phyloP scores from a whole-genome alignment of 1,139 yeast species.

The Geotrichum candidum region DNA sequence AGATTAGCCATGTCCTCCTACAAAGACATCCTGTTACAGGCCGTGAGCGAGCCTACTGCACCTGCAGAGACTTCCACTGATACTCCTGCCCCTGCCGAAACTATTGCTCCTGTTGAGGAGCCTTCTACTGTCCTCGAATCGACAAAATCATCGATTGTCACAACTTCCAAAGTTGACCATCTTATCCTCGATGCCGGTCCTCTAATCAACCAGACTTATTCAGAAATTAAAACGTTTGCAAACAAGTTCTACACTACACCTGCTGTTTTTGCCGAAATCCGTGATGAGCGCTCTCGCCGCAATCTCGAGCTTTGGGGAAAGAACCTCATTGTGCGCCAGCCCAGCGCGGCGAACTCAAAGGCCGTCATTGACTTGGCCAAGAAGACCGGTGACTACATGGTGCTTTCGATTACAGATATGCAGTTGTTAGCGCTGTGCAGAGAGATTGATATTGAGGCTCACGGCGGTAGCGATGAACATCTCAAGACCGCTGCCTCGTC shows the following conservation, averaged over 20 bases:
- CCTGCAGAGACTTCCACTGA: not conserved
- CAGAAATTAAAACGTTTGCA: slow-evolving; percentile 66
- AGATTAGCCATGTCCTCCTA: not conserved
- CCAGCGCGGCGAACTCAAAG: slow-evolving; percentile 56
- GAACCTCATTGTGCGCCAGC: slow-evolving; percentile 53
- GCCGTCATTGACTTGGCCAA: slow-evolving; percentile 72
- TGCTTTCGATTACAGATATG: slow-evolving; percentile 82
- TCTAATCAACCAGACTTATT: slow-evolving; percentile 76
- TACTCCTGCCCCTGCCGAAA: not conserved
- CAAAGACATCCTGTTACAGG: slow-evolving; percentile 6
- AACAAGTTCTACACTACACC: slow-evolving; percentile 77
- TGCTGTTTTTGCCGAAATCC: slow-evolving; percentile 79
- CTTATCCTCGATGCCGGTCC: slow-evolving; percentile 94
- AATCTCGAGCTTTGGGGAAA: slow-evolving; percentile 77
- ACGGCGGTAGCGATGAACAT: slow-evolving; percentile 42
- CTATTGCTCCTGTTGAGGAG: not conserved
- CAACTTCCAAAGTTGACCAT: slow-evolving; percentile 27
- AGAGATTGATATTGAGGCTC: slow-evolving; percentile 70
- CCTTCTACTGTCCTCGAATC: not conserved
- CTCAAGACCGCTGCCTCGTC: slow-evolving; percentile 37
- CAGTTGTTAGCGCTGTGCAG: slow-evolving; percentile 88
- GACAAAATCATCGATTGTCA: not conserved
- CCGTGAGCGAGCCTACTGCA: not conserved
- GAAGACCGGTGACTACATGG: slow-evolving; percentile 85
- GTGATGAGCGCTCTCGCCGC: slow-evolving; percentile 76